These are phyloP conservation scores for Eragrostis nindensis DNA, from an alignment of 176 grass and related monocot genomes.

Conservation along the genomic window DNA sequence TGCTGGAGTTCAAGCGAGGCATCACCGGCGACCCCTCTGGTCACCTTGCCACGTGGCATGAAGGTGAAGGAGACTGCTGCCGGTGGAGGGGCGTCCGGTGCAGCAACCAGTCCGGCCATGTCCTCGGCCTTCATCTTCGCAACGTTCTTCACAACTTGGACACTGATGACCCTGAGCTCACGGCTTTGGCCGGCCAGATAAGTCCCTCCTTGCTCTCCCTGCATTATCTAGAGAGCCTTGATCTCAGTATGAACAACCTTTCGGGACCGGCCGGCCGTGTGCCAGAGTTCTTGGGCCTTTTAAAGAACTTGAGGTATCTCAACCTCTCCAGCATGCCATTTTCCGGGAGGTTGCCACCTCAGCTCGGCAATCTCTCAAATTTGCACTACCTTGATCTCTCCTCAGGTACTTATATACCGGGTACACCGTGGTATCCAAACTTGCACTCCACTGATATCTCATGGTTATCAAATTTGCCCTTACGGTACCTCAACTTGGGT, in stretches of 20 bases:
- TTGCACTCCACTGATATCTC: not conserved
- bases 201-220: conserved; percentile 9
- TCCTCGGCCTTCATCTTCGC: conserved; percentile 12
- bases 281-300: conserved; percentile 9
- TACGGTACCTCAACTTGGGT: not conserved
- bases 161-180: not conserved
- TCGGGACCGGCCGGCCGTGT: not conserved
- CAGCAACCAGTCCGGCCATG: conserved; percentile 27
- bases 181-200: conserved; percentile 29
- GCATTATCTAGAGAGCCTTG: conserved; percentile 13
- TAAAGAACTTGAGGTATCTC: conserved; percentile 33
- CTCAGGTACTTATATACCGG: too few relatives aligned
- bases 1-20: conserved; percentile 38
- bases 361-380: conserved; percentile 6
- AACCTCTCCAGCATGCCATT: not conserved
- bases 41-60: conserved; percentile 25
- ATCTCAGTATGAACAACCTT: not conserved
- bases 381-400: conserved; percentile 10
- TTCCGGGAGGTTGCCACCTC: not conserved
- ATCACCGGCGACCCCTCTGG: conserved; percentile 15
- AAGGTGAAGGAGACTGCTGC: conserved; percentile 22
- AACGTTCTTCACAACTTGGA: not conserved
- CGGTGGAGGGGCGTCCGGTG: conserved; percentile 42
- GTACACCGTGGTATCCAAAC: too few relatives aligned
- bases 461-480: not conserved